phyloP scores from a whole-genome alignment of 2,329 filamentous ascomycete genomes.

The Chaetomium strumarium region DNA sequence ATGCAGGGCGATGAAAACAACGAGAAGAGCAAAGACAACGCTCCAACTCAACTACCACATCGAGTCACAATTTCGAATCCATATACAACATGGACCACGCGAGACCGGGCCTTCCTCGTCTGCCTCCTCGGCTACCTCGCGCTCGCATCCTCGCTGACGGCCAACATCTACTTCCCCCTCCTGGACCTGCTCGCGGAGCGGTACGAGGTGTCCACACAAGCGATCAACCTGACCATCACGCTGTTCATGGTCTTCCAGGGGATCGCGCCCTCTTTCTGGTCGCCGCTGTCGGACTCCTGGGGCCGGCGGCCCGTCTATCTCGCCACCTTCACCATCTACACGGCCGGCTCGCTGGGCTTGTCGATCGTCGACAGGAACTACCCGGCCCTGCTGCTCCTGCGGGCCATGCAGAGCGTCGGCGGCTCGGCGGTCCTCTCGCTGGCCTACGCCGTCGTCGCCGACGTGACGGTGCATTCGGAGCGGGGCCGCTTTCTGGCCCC shows the following conservation, averaged over 20 bases:
- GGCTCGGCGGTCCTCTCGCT: conserved; percentile 4
- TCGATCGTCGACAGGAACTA: conserved; percentile 3
- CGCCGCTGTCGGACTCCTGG: background rate
- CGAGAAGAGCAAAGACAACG: background rate
- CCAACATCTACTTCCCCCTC: conserved; percentile 7
- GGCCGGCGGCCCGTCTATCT: conserved; percentile 3
- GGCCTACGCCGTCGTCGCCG: conserved; percentile 1
- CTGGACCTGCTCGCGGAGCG: background rate
- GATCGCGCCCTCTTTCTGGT: conserved; percentile 5
- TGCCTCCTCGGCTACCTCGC: conserved; percentile 2
- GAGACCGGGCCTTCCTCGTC: background rate
- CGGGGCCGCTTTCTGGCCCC: conserved; percentile 3
- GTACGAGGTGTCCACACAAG: background rate
- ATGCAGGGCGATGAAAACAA: background rate
- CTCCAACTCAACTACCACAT: background rate
- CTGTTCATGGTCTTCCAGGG: conserved; percentile 4
- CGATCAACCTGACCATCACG: conserved; percentile 2
- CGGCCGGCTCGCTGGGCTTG: background rate
- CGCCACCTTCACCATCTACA: conserved; percentile 5
- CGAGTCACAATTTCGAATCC: background rate
- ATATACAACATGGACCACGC: conserved; percentile 2
- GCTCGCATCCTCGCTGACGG: conserved; percentile 1
- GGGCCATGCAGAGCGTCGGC: conserved; percentile 3
- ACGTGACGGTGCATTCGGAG: conserved; percentile 3
- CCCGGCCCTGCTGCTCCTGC: conserved; percentile 1